Evolutionary conservation across 495 filamentous ascomycete species (phyloP), one percentile per base, ranked within the genome.

Genomic region (Aspergillus cristatus): DNA sequence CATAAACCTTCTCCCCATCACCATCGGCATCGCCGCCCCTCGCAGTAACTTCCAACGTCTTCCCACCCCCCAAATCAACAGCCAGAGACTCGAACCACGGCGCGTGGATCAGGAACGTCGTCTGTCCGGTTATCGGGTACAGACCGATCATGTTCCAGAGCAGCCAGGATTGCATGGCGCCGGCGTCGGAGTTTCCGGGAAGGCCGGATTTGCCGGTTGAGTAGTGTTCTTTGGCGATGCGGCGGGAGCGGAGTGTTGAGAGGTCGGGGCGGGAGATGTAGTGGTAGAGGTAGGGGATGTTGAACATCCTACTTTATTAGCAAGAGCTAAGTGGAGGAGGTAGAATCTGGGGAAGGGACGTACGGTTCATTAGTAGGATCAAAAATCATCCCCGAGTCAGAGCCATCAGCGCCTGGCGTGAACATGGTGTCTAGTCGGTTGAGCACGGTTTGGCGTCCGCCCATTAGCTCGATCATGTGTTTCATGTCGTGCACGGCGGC

Each of bases 221-320:
- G 47, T 65, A 71, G 37, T 67, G 53, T 4, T 42, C 32, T 38
- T 65, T 67, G 15, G 63, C 61, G 17, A 68, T 51, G 10, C 55
- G 35, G 5, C 63, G 60, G 15, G 62, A 57, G 16, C 43, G 54
- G 14, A 37, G 28, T 3, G 67, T 64, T 0, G 61, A 63, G 5
- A 76, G 61, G 42, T 79, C 72, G 42, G 79, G 81, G 28, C 72
- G 66, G 41, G 68, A 67, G 31, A 74, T 70, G 56, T 71, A 87
- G 57, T 85, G 75, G 65, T 79, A 86, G 0, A 85, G 68, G 52
- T 84, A 87, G 0, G 80, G 80, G 3, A 75, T 67, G 3, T 72
- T 71, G 62, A 87, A 86, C 68, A 68, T 60, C 10, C 62, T 66
- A 11, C 15, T 16, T n/a, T n/a, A 18, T 17, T n/a, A n/a, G n/a